Base-by-base conservation (phyloP, 768 basidiomycete genomes). In the Leccinellum luteum region DNA sequence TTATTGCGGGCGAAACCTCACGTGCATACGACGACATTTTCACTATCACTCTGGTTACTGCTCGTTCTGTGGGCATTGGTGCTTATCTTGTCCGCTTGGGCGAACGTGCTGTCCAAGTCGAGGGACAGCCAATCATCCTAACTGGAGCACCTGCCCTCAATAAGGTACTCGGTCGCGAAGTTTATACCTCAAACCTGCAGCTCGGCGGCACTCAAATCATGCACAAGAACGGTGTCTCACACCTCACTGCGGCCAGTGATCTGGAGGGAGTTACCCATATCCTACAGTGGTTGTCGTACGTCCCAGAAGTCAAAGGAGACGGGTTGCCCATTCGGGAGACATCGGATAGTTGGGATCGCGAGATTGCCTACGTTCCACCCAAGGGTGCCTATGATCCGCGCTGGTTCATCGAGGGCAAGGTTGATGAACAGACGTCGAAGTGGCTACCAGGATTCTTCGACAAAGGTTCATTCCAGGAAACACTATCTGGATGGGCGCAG, bases 201-300 rank as follows among this genome's bases (percentile, higher is more conserved):
- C 90, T 99, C 58, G 97, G 97, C 61, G 97, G 97, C 54, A 98
- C 97, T n/a, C 97, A 99, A 69, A 98, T 99, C 79, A 98, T 99
- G 97, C 91, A 94, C 85, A 98, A 98, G 85, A 99, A 99, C 69
- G 97, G 97, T 75, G 92, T 98, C 55, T 97, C 96, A 5, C 97
- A 99, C 72, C 78, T 98, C 57, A 95, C 93, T 4, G 95, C 97
- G 32, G 85, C 85, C 66, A 98, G 94, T 70, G 97, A 99, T 71
- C 78, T 99, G 32, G 92, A 98, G 73, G 97, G 97, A 57, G 94
- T 95, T 15, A 87, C 88, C 25, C 90, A 94, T 58, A 98, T 98
- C 63, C 77, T 98, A 47, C 85, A 94, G 64, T 99, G 97, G 94
- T 71, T 99, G 58, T 91, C 94, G 9, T 99, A 94, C 72, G 82